These are phyloP conservation scores for Fusarium ramigenum DNA, from an alignment of 2,329 filamentous ascomycete species.

Conservation along the genomic window DNA sequence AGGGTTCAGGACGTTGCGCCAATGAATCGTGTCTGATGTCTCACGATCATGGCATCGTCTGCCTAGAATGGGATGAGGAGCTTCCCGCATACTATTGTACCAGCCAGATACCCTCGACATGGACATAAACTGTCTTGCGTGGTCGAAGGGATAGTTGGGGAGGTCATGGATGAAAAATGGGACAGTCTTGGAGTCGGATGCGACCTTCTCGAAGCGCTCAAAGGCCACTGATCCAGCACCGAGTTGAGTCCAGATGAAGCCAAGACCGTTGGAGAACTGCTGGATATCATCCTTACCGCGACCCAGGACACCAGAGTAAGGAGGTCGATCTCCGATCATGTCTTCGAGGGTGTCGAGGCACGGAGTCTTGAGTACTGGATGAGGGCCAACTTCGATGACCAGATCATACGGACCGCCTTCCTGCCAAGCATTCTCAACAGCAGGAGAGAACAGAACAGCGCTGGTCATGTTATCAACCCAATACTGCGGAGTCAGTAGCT, in stretches of 20 bases:
- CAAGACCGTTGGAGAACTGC: not conserved
- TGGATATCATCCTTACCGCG: not conserved
- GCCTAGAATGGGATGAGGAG: not conserved
- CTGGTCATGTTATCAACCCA: slow-evolving; percentile 3
- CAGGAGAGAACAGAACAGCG: not conserved
- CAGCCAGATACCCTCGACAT: not conserved
- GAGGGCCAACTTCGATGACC: slow-evolving; percentile 1
- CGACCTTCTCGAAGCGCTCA: not conserved
- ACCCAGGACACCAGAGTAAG: not conserved
- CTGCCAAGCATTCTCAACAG: not conserved
- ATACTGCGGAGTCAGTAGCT: not conserved
- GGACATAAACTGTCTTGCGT: not conserved
- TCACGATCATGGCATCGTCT: not conserved
- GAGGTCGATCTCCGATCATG: not conserved
- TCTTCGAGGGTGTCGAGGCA: fast-evolving
- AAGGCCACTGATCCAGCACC: not conserved
- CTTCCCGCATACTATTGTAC: not conserved
- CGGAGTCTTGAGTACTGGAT: slow-evolving; percentile 1
- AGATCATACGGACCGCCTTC: not conserved
- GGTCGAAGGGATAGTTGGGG: not conserved
- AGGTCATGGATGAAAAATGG: not conserved
- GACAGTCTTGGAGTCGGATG: fast-evolving
- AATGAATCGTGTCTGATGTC: not conserved
- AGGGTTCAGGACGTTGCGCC: not conserved
- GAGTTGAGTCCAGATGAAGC: not conserved